Percentiles rank a stretch among this genome's conserved stretches.
phyloP scores from a whole-genome alignment of 306 rosid species.

The Citrullus mucosospermus region DNA sequence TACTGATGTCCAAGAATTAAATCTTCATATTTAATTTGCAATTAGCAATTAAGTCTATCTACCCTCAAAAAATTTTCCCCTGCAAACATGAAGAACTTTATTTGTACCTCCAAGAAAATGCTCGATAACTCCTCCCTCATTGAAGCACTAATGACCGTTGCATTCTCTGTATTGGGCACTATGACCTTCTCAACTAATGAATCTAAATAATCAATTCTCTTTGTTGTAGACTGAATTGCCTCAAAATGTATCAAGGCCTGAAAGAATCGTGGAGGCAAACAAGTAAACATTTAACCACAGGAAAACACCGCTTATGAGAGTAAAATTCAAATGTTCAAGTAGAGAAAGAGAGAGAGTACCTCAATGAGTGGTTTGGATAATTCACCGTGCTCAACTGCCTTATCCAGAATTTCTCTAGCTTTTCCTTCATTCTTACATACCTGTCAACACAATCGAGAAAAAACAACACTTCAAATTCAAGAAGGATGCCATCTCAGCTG shows the following conservation, averaged over 20 bases:
- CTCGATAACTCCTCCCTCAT: conserved; percentile 86
- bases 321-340: conserved; percentile 1
- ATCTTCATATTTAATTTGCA: neutral
- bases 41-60: neutral
- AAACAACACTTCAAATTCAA: conserved; percentile 8
- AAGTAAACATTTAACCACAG: neutral
- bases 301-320: neutral
- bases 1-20: neutral
- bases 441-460: conserved; percentile 23
- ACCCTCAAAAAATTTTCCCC: neutral
- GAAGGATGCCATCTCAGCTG: neutral
- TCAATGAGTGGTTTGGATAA: conserved; percentile 69
- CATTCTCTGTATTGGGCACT: conserved; percentile 52
- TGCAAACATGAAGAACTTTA: neutral
- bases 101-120: conserved; percentile 72
- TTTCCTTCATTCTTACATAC: conserved; percentile 69
- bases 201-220: conserved; percentile 59
- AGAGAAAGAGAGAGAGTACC: conserved; percentile 28
- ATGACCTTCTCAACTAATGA: conserved; percentile 64
- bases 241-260: conserved; percentile 93
- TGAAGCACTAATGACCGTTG: conserved; percentile 34
- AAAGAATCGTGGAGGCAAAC: conserved; percentile 12
- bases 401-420: conserved; percentile 63
- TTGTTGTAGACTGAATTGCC: conserved; percentile 62
- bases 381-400: conserved; percentile 66